Evolutionary conservation across 106 monocot species (phyloP), one percentile per base, ranked within the genome.

Genomic region (Dioscorea alata): DNA sequence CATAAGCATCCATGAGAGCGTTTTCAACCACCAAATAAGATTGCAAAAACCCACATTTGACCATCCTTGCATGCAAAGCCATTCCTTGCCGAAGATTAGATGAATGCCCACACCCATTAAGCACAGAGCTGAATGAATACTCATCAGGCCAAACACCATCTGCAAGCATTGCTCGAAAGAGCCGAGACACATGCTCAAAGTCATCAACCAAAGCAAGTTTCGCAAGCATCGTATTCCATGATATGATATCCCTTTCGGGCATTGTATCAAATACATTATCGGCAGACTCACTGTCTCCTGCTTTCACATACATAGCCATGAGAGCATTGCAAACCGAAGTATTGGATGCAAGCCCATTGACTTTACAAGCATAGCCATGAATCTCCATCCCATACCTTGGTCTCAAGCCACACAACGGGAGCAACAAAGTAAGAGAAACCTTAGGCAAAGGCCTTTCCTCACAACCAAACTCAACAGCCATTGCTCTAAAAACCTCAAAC

Each of bases 211-310:
- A 8, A 12, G 74, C 80, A 61, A 76, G 74, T 34, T 50, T 79
- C 18, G 85, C 77, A 21, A 84, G 68, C 32, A 89, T 81, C 9
- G 93, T 89, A 54, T 93, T 93, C 85, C 85, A 89, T 20, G 93
- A 89, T 7, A 93, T 62, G 4, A 71, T 57, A 71, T 93, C 93
- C 66, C 77, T 89, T 53, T 83, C 84, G 35, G 60, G 4, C 33
- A 70, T 66, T 61, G 67, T 72, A 62, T 51, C 64, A 68, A 93
- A 88, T n/a, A 89, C 80, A 28, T 48, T 76, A 19, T 75, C 73
- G 16, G 78, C 73, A 3, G 66, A 65, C 12, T 60, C 28, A 13
- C 50, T 72, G 24, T 92, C 71, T 33, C 79, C 81, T 60, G 64
- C 74, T 31, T 66, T 82, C 1, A 74, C 67, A 74, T 89, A 93